Base-by-base conservation (phyloP, 1,284 basidiomycete genomes). In the Ustilago sp. region DNA sequence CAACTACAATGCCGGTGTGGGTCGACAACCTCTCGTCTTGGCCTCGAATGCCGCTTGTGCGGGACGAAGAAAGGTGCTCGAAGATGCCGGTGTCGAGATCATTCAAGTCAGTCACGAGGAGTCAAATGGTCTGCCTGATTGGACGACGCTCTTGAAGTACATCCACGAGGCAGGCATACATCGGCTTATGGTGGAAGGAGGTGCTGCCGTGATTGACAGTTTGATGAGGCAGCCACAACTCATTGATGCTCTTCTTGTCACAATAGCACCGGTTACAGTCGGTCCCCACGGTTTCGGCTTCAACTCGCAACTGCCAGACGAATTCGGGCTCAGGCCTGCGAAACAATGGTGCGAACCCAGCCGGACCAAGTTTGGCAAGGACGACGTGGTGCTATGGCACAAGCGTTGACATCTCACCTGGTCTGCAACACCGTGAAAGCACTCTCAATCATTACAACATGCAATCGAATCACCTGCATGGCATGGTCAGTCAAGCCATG, bases 141-240 rank as follows among this genome's bases (percentile, higher is more conserved):
- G 81, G 74, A 45, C 55, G 0, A 58, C 43, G 11, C 48, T 83
- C 6, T 62, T 84, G 7, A 54, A 64, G 23, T 41, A 58, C 1
- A 54, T 85, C 31, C 56, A 59, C 50, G n/a, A 70, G 28, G 81
- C 52, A 13, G 91, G 90, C 11, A 89, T 97, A 66, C 87, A 87
- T 8, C 92, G 91, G 4, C 88, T 98, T 59, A 99, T 99, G 96
- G 92, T 98, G 11, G 96, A 99, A 88, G 96, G 96, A 59, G 96
- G 96, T 17, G 93, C 94, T 4, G 87, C 88, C 5, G 89, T 98
- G 67, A 94, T 99, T 64, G 88, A 89, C 17, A 91, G 92, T 2
- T 94, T 96, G 2, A 67, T 77, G 74, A 56, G 64, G 31, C 66
- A 73, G 36, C 60, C 71, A 28, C 56, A 56, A 5, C 63, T 43